Evolutionary conservation across 2,329 filamentous ascomycete species (phyloP).

Genomic region (Alternaria postmessia): DNA sequence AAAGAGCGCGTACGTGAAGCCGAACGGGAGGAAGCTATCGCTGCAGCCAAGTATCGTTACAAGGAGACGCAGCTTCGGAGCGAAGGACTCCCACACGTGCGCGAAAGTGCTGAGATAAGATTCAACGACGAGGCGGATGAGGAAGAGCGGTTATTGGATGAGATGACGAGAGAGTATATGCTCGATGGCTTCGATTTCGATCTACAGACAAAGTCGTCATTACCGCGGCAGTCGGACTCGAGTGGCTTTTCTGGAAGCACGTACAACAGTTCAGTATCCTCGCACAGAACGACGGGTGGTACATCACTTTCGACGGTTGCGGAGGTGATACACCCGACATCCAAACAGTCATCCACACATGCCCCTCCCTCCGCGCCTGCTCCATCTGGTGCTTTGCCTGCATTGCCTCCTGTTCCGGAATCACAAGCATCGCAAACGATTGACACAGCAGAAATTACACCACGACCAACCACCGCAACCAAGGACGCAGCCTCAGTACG

Average conservation of each 20-base stretch:
- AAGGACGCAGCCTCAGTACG: constrained; percentile 64
- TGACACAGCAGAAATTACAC: constrained; percentile 39
- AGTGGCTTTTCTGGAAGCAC: constrained; percentile 79
- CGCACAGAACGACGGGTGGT: constrained; percentile 73
- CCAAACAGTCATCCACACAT: constrained; percentile 43
- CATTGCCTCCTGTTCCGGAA: constrained; percentile 42
- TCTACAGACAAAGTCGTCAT: constrained; percentile 69
- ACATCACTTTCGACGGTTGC: constrained; percentile 76
- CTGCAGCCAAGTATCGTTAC: constrained; percentile 68
- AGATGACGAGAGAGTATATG: constrained; percentile 84
- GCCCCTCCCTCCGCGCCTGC: constrained; percentile 40
- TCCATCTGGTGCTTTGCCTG: constrained; percentile 42
- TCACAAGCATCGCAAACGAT: constrained; percentile 32
- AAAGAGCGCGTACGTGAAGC: constrained; percentile 78
- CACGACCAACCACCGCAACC: constrained; percentile 33
- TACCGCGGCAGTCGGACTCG: constrained; percentile 82
- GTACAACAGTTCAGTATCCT: constrained; percentile 81
- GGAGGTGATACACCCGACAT: constrained; percentile 62
- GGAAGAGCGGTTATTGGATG: constrained; percentile 71
- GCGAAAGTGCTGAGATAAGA: constrained; percentile 47
- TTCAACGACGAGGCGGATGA: constrained; percentile 55
- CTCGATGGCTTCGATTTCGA: constrained; percentile 85
- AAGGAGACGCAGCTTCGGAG: constrained; percentile 55
- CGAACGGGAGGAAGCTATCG: constrained; percentile 72
- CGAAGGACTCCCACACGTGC: constrained; percentile 55